These are phyloP conservation scores for Trichoderma virens DNA, from an alignment of 495 filamentous ascomycete species.

Conservation along the genomic window DNA sequence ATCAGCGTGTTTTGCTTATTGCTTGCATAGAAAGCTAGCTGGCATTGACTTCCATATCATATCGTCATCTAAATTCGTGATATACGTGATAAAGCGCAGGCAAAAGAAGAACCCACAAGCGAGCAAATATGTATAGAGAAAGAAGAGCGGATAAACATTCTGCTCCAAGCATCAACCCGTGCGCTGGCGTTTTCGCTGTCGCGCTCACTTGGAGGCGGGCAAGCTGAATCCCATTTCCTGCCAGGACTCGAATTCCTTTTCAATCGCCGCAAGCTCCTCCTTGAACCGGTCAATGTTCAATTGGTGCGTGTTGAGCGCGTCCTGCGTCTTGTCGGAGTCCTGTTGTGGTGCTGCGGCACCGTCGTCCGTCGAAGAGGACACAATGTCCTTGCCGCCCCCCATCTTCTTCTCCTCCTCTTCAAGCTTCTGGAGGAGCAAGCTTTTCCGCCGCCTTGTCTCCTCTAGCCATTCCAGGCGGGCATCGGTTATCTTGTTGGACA, in stretches of 20 bases:
- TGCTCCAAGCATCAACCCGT: neutral
- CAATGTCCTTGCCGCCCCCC: neutral
- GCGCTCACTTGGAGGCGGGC: neutral
- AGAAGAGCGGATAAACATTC: neutral
- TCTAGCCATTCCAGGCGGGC: constrained; percentile 5
- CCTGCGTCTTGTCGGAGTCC: neutral
- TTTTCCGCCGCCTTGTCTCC: neutral
- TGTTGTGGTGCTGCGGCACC: neutral
- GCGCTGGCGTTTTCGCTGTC: no score
- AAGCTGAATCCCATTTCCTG: constrained; percentile 2
- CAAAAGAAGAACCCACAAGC: neutral
- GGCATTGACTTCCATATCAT: neutral
- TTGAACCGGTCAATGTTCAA: constrained; percentile 1
- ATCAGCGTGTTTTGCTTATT: no score
- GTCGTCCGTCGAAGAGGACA: neutral
- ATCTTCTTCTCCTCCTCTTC: constrained; percentile 2
- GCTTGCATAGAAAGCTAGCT: neutral
- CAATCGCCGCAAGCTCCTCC: constrained; percentile 2
- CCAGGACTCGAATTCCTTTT: constrained; percentile 6
- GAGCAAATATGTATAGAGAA: neutral
- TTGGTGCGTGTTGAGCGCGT: neutral
- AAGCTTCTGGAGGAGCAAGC: neutral
- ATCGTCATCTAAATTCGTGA: neutral
- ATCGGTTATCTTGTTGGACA: constrained; percentile 4
- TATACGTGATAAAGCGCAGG: neutral